Conservation (phyloP, 306 rosid genomes). For the Fagus sylvatica region DNA sequence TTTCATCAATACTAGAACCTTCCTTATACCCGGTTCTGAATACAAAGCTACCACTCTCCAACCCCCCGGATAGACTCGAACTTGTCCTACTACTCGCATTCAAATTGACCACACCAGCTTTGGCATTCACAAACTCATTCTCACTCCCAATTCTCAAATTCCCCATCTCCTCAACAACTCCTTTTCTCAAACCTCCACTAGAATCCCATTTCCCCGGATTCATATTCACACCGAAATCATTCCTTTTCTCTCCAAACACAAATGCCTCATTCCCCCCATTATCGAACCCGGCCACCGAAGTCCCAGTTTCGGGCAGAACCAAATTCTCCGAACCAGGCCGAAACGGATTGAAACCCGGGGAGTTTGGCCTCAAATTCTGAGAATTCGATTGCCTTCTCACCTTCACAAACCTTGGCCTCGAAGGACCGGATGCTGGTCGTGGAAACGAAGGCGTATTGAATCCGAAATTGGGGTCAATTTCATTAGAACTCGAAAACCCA, state of each 20-base stretch:
- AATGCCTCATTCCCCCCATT: constrained; percentile 36
- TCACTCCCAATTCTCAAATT: constrained; percentile 48
- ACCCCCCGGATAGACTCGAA: constrained; percentile 8
- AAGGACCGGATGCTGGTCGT: constrained; percentile 46
- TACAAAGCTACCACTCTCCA: constrained; percentile 15
- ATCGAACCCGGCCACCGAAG: constrained; percentile 24
- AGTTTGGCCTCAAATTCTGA: constrained; percentile 37
- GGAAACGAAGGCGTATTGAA: constrained; percentile 44
- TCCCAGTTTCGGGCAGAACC: constrained; percentile 20
- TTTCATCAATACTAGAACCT: constrained; percentile 24
- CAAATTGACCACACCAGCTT: constrained; percentile 18
- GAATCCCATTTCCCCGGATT: constrained; percentile 16
- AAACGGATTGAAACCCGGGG: constrained; percentile 54
- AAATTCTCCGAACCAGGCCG: constrained; percentile 24
- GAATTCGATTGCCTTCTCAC: constrained; percentile 53
- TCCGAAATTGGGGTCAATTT: constrained; percentile 30
- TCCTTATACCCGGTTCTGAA: constrained; percentile 13
- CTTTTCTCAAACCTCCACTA: constrained; percentile 17
- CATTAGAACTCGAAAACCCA: constrained; percentile 42
- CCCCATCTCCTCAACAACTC: constrained; percentile 46
- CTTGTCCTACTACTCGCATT: constrained; percentile 17
- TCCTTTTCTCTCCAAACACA: constrained; percentile 35
- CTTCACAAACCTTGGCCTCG: constrained; percentile 68
- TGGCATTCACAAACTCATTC: constrained; percentile 36
- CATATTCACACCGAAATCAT: constrained; percentile 16